Percentiles rank a stretch among this genome's conserved stretches.
These are phyloP conservation scores for Neurospora sp. DNA, from an alignment of 495 filamentous ascomycete species.

Conservation along the genomic window DNA sequence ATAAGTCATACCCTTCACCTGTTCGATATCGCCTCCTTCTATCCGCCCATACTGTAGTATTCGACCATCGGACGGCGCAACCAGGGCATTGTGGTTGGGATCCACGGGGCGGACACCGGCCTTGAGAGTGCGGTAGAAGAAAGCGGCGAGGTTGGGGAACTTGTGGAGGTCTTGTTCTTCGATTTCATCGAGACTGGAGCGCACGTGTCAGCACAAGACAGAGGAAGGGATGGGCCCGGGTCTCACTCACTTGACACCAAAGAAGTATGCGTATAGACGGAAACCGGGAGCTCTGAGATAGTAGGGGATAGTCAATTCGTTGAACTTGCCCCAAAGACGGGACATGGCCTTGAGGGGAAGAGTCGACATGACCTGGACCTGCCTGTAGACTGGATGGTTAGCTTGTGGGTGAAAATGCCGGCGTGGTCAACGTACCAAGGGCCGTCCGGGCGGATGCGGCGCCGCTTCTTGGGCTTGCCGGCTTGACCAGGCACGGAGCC, in stretches of 20 bases:
- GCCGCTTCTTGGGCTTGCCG: constrained; percentile 48
- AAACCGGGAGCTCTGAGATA: constrained; percentile 91
- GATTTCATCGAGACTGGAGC: constrained; percentile 62
- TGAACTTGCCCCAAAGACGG: constrained; percentile 88
- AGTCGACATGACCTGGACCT: constrained; percentile 93
- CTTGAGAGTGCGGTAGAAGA: constrained; percentile 94
- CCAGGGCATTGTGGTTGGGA: constrained; percentile 60
- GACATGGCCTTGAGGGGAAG: constrained; percentile 90
- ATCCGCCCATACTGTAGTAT: constrained; percentile 89
- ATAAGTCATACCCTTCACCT: constrained; percentile 98
- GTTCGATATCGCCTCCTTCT: constrained; percentile 88
- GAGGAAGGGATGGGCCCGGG: background rate
- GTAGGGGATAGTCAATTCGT: constrained; percentile 84
- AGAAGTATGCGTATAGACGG: constrained; percentile 81
- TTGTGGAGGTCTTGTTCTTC: constrained; percentile 75
- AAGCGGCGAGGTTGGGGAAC: constrained; percentile 88
- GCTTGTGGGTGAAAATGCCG: background rate
- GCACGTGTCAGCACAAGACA: background rate
- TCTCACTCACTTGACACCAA: constrained; percentile 68
- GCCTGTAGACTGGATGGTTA: constrained; percentile 40
- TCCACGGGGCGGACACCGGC: constrained; percentile 84
- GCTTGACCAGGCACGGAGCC: constrained; percentile 19
- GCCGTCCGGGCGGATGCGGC: constrained; percentile 69
- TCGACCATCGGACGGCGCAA: constrained; percentile 83
- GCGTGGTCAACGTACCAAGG: constrained; percentile 54